A percentile compares a stretch with the other conserved stretches of the same genome.
Conservation (phyloP, 257 asterid genomes). For the Nicotiana noctiflora region DNA sequence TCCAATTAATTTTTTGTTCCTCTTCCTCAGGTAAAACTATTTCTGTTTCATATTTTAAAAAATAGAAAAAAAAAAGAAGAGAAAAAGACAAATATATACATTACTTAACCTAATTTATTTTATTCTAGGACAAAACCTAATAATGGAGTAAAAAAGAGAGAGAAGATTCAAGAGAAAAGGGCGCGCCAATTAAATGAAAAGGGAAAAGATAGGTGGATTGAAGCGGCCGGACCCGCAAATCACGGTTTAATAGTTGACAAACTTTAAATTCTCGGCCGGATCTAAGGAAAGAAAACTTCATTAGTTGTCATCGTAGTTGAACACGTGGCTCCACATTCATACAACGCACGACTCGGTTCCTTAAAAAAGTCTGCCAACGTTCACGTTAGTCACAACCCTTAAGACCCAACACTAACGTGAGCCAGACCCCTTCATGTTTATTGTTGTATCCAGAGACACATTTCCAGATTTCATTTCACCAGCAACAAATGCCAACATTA, state of each 20-base stretch:
- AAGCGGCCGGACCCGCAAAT: not conserved
- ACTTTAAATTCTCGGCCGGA: not conserved
- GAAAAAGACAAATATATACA: not conserved
- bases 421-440: not conserved
- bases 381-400: constrained; percentile 20
- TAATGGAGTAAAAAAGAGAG: not conserved
- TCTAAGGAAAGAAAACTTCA: not conserved
- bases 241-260: constrained; percentile 1
- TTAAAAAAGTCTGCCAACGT: not conserved
- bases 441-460: not conserved
- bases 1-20: not conserved
- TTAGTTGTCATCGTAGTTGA: constrained; percentile 6
- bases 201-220: not conserved
- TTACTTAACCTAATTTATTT: not conserved
- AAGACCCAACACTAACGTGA: constrained; percentile 12
- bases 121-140: not conserved
- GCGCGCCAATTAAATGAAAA: not conserved
- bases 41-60: not conserved
- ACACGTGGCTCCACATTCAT: constrained; percentile 26
- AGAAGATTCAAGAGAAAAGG: not conserved
- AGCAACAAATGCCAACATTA: not conserved
- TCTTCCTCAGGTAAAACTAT: not conserved
- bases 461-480: not conserved
- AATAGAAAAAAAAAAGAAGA: not conserved
- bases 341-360: not conserved